phyloP scores from a whole-genome alignment of 192 early-diverging fungal species.

The Coemansia sp. region DNA sequence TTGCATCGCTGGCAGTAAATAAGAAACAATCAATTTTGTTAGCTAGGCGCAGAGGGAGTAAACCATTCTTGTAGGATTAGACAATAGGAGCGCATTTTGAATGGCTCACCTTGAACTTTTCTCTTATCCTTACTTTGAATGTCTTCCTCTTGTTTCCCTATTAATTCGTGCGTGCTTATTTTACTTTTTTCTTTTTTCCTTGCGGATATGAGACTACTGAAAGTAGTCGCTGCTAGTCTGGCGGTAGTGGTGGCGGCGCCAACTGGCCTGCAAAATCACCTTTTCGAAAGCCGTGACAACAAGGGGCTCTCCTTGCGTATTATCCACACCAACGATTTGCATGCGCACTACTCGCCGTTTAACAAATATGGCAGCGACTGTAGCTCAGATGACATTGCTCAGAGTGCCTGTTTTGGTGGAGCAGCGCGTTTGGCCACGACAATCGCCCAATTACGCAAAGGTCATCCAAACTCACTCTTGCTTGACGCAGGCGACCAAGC shows the following conservation, averaged over 20 bases:
- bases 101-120: not conserved
- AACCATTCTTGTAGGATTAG: too few relatives aligned
- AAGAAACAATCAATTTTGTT: not conserved
- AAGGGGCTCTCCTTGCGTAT: constrained; percentile 26
- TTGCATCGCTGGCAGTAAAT: not conserved
- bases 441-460: constrained; percentile 58
- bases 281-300: not conserved
- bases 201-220: not conserved
- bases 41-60: not conserved
- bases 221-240: not conserved
- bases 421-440: constrained; percentile 64
- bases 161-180: too few relatives aligned
- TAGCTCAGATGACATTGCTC: constrained; percentile 35
- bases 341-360: constrained; percentile 57
- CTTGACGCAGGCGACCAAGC: constrained; percentile 72
- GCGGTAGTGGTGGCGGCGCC: not conserved
- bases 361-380: constrained; percentile 58
- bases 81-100: not conserved
- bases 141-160: too few relatives aligned
- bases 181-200: not conserved
- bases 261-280: not conserved
- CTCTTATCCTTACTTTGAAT: too few relatives aligned
- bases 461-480: constrained; percentile 59
- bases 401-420: constrained; percentile 60
- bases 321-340: constrained; percentile 60